Evolutionary conservation across 192 early-diverging fungal species (phyloP), one percentile per base, ranked within the genome.

Genomic region (Backusella mclennaniae): DNA sequence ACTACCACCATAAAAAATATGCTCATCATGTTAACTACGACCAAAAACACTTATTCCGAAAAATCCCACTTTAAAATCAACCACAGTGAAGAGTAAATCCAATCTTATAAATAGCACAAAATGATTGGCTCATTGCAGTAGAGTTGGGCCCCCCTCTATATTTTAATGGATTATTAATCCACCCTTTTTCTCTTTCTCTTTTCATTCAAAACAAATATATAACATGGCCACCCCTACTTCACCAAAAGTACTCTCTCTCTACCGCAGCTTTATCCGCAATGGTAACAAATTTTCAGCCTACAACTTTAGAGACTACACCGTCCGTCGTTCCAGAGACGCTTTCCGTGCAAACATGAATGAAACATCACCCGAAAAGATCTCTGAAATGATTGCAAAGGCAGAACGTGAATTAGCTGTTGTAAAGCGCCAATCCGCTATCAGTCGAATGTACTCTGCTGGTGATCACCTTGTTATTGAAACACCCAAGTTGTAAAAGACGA

Each of bases 301-400:
- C 91, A 96, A 96, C 89, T 97, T 95, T 84, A 89, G 92, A 68
- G 87, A 92, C 78, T 97, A 96, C 82, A 92, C 94, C 71, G 82
- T 91, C 73, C 92, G 95, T 49, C 88, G 94, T 38, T 86, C 93
- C 23, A 85, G 86, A 69, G 95, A 97, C 85, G 89, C 90, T 33
- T 97, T 96, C 88, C 89, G 88, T 56, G 83, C 83, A n/a, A 75
- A 89, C 73, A 82, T 82, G 74, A 78, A 69, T 29, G 85, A 85
- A 73, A 84, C 89, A 35, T 87, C 92, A 74, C 86, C 91, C 4
- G 82, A 59, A 6, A 87, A 79, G 39, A 88, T 94, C 70, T 59
- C 79, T 68, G 71, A 76, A 26, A 76, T 92, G 36, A 82, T 93
- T 76, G 71, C 72, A 19, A 87, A 92, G 74, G 94, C 89, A 33